Percentiles rank a stretch among this genome's conserved stretches.
Conservation (phyloP, 2,329 filamentous ascomycete species). For the Colletotrichum zoysiae region DNA sequence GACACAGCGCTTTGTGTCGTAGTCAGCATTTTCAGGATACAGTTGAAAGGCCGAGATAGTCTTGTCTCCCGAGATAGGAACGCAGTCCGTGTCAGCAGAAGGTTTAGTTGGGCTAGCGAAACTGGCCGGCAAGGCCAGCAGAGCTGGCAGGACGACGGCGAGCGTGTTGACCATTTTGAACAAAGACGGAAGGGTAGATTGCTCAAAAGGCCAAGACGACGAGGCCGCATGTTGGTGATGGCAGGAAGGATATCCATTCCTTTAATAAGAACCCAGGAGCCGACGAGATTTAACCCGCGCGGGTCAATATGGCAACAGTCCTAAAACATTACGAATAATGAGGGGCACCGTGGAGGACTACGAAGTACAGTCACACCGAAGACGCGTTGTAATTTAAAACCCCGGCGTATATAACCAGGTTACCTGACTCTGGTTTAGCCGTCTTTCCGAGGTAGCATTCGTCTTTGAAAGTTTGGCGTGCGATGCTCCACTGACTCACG, state of each 20-base stretch:
- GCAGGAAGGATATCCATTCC: neutral
- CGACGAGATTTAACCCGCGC: neutral
- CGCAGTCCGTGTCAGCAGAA: slow-evolving; percentile 1
- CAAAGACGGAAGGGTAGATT: too few species aligned
- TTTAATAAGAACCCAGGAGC: neutral
- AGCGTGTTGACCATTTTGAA: neutral
- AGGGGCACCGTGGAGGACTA: neutral
- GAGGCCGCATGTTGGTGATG: neutral
- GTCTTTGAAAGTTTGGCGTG: neutral
- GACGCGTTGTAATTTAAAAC: neutral
- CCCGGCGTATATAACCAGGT: neutral
- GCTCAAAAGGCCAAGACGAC: neutral
- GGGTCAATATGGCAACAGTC: neutral
- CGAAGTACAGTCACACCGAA: neutral
- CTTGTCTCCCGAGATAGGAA: slow-evolving; percentile 20
- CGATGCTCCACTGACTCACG: neutral
- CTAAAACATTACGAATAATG: neutral
- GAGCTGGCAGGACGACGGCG: slow-evolving; percentile 5
- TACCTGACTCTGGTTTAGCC: neutral
- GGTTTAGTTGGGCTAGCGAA: slow-evolving; percentile 27
- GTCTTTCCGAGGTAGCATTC: neutral
- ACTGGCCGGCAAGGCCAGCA: slow-evolving; percentile 27
- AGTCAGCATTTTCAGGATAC: slow-evolving; percentile 45
- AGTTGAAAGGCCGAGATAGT: slow-evolving; percentile 36
- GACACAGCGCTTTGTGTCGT: slow-evolving; percentile 42